Percentiles rank a stretch among this genome's conserved stretches.
Conservation (phyloP, 805 yeast species). For the Ogataea trehaloabstinens region DNA sequence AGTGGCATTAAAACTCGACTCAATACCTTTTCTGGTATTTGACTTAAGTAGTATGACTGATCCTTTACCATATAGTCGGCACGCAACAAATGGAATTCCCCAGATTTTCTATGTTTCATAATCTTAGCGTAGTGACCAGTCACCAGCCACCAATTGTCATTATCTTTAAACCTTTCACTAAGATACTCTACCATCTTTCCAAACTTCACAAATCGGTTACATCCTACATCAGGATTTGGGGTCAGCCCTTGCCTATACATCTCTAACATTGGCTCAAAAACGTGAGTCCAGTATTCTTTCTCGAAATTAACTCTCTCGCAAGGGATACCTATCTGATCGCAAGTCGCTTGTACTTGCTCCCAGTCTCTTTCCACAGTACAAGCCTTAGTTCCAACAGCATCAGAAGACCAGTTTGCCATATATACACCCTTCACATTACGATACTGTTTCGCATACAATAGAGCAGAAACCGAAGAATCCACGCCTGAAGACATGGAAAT, state of each 20-base stretch:
- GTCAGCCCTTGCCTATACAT: constrained; percentile 71
- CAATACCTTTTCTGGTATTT: constrained; percentile 48
- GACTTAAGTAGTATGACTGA: constrained; percentile 87
- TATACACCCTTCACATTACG: constrained; percentile 75
- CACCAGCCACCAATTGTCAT: constrained; percentile 72
- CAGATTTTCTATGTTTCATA: constrained; percentile 32
- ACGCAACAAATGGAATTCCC: constrained; percentile 49
- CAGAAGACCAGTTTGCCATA: constrained; percentile 86
- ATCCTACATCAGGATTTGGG: constrained; percentile 92
- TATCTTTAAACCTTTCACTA: constrained; percentile 10
- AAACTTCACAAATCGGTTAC: constrained; percentile 84
- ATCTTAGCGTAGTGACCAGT: constrained; percentile 81
- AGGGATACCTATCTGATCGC: constrained; percentile 58
- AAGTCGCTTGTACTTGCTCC: constrained; percentile 73
- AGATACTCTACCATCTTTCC: constrained; percentile 69
- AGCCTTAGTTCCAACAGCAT: constrained; percentile 31
- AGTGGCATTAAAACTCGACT: constrained; percentile 68
- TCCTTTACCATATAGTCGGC: constrained; percentile 67
- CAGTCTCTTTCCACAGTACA: constrained; percentile 83
- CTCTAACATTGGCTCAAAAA: constrained; percentile 87
- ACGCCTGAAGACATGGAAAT: constrained; percentile 98
- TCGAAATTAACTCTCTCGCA: constrained; percentile 82
- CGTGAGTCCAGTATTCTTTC: constrained; percentile 88
- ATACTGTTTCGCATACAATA: constrained; percentile 46
- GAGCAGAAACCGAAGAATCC: constrained; percentile 86